These are phyloP conservation scores for Pyrenophora graminea DNA, from an alignment of 2,329 filamentous ascomycete species.

Conservation along the genomic window DNA sequence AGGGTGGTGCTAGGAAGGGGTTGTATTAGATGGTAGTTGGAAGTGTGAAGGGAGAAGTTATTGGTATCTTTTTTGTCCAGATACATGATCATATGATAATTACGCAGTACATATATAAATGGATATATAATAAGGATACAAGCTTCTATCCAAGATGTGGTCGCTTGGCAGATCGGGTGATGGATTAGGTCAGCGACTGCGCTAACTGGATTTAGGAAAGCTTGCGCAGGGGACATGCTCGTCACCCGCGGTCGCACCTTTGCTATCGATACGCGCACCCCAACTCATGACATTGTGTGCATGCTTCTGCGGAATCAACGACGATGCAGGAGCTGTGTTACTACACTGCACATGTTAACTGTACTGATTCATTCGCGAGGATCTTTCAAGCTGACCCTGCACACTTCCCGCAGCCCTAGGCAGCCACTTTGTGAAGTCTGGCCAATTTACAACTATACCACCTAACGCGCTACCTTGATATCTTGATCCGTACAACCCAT, in stretches of 20 bases:
- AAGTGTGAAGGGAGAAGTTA: background rate
- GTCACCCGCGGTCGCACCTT: background rate
- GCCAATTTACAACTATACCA: background rate
- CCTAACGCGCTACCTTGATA: background rate
- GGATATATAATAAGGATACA: no score
- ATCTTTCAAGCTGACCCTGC: background rate
- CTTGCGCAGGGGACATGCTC: background rate
- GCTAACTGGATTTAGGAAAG: background rate
- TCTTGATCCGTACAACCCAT: background rate
- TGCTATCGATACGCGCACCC: background rate
- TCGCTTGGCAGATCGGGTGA: no score
- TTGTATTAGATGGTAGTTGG: slow-evolving; percentile 18
- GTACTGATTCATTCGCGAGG: background rate
- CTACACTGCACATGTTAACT: background rate
- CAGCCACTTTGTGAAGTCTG: background rate
- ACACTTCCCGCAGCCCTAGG: background rate
- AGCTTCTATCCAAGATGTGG: no score
- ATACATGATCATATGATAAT: background rate
- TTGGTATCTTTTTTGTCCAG: background rate
- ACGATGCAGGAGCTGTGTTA: background rate
- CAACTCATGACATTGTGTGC: background rate
- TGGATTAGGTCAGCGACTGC: no score
- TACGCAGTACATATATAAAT: no score
- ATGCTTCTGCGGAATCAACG: background rate
- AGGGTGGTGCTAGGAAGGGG: slow-evolving; percentile 26